Percentiles rank a stretch among this genome's conserved stretches.
Evolutionary conservation across 2,329 filamentous ascomycete genomes (phyloP).

Genomic region (Talaromyces sp.): DNA sequence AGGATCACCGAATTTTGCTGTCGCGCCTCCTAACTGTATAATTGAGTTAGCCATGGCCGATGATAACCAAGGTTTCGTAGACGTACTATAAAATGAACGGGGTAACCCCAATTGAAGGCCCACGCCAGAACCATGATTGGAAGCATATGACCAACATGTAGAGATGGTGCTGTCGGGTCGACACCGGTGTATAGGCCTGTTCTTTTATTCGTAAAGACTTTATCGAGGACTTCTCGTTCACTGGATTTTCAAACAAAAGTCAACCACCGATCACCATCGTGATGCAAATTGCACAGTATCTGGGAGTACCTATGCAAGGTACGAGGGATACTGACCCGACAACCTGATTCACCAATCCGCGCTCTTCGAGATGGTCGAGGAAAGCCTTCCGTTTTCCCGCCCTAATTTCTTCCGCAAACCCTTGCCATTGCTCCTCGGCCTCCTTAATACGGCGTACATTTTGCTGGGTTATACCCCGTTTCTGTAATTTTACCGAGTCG

Average conservation of each 20-base stretch:
- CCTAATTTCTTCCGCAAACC: constrained; percentile 42
- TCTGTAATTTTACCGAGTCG: constrained; percentile 22
- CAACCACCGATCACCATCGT: constrained; percentile 15
- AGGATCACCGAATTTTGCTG: constrained; percentile 47
- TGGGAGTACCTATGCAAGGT: neutral
- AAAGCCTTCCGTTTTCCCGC: constrained; percentile 45
- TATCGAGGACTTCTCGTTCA: constrained; percentile 42
- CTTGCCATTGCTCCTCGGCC: constrained; percentile 41
- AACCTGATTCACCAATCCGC: constrained; percentile 46
- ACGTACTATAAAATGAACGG: constrained; percentile 45
- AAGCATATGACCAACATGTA: constrained; percentile 52
- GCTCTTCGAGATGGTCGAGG: constrained; percentile 44
- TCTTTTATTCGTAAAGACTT: constrained; percentile 45
- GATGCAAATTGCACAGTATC: neutral
- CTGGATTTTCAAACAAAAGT: constrained; percentile 25
- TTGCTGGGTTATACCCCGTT: constrained; percentile 38
- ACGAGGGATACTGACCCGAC: constrained; percentile 33
- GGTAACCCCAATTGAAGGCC: constrained; percentile 49
- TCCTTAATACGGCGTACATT: constrained; percentile 38
- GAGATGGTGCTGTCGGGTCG: constrained; percentile 49
- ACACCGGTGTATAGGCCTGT: constrained; percentile 49
- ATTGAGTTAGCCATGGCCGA: neutral
- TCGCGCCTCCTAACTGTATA: constrained; percentile 46
- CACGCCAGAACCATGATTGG: constrained; percentile 51
- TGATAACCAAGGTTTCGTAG: neutral